Conservation (phyloP, 352 stramenopile species). For the Pythium dissotocum region DNA sequence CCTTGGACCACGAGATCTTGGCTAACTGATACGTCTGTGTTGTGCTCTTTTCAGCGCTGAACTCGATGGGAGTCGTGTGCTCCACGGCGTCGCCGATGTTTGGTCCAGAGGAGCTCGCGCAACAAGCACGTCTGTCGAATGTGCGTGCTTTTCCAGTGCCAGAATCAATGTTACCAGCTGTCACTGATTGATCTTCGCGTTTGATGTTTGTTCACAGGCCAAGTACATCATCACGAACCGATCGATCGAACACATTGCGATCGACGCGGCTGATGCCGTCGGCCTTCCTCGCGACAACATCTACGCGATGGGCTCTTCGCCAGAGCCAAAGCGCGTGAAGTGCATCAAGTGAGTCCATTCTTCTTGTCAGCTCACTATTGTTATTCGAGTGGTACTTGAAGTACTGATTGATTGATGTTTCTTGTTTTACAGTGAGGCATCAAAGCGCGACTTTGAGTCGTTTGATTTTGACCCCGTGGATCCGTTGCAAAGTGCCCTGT, state of each 20-base stretch:
- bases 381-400: too few species aligned
- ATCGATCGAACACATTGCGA: conserved; percentile 40
- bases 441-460: conserved; percentile 33
- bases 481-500: conserved; percentile 48
- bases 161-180: neutral
- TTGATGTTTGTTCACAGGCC: conserved; percentile 23
- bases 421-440: conserved; percentile 37
- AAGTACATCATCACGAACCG: conserved; percentile 61
- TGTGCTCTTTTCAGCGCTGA: conserved; percentile 35
- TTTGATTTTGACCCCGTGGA: conserved; percentile 55
- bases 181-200: neutral
- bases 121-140: conserved; percentile 48
- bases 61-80: conserved; percentile 50
- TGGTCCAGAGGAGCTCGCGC: conserved; percentile 41
- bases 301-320: conserved; percentile 88
- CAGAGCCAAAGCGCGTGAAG: conserved; percentile 48
- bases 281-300: conserved; percentile 93
- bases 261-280: conserved; percentile 39
- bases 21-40: neutral
- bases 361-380: neutral
- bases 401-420: neutral
- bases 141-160: conserved; percentile 10
- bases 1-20: neutral
- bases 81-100: conserved; percentile 69
- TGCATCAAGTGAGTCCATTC: conserved; percentile 31